Evolutionary conservation across 2,329 filamentous ascomycete species (phyloP), one percentile per base, ranked within the genome.

Genomic region (Tolypocladium inflatum): DNA sequence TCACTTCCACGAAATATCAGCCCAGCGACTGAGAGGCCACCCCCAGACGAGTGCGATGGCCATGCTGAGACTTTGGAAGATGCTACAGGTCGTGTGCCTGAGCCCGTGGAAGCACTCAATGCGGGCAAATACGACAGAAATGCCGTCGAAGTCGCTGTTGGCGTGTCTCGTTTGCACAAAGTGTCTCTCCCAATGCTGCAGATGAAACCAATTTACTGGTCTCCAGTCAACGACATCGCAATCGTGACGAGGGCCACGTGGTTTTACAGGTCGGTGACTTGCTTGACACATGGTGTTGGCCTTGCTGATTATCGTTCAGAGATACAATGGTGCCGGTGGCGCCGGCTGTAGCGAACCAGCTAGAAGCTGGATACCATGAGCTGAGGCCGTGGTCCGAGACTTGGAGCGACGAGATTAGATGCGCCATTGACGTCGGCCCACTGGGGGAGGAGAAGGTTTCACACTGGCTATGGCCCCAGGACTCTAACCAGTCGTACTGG

Each of bases 151-250:
- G 86, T 97, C 2, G 85, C 91, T 4, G 93, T 97, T 1, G 94
- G 94, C 0, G 79, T 94, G 7, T 96, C 92, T n/a, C 83, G 91
- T 63, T 78, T 99, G 59, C 93, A 99, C 69, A 83, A 92, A 66
- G 93, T 97, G 1, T 86, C 89, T 59, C 79, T 97, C 64, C 91
- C 93, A 26, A 82, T 82, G 56, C 75, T 96, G 39, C 81, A 90
- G 67, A 96, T 99, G 91, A 90, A 92, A 71, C 94, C 94, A 0
- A 97, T 97, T 60, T 99, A 99, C 70, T 99, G 94, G 94, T 92
- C 88, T 21, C 93, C 94, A 9, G 82, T 97, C 38, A 91, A 96
- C 66, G 94, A 97, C 67, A 83, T 95, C 38, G 88, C 90, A 8
- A 79, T 86, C 41, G 91, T 97, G 2, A 80, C 88, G 58, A 82